Evolutionary conservation across 1,139 yeast genomes (phyloP).

Genomic region (Saccharomyces hybrid): DNA sequence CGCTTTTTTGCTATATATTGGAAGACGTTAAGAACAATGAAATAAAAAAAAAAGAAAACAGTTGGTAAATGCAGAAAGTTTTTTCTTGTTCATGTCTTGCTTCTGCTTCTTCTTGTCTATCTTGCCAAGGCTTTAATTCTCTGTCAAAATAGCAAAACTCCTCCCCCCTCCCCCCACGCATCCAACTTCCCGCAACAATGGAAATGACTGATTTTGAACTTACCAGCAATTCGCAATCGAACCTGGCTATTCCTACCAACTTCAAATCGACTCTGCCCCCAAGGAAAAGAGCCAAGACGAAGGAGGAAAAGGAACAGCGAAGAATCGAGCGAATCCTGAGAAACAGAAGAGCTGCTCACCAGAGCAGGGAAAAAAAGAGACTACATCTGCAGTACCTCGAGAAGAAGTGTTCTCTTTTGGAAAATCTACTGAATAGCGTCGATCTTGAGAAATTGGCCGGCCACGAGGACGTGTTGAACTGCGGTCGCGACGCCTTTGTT

Average conservation of each 20-base stretch:
- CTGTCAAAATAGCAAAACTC: neutral
- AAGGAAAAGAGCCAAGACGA: conserved; percentile 90
- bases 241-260: conserved; percentile 29
- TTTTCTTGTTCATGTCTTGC: neutral
- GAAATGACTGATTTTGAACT: conserved; percentile 1
- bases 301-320: conserved; percentile 95
- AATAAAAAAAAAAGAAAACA: too few relatives aligned
- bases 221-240: neutral
- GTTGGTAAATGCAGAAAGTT: too few relatives aligned
- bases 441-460: conserved; percentile 15
- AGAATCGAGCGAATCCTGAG: conserved; percentile 86
- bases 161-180: neutral
- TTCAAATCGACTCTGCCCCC: conserved; percentile 64
- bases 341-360: conserved; percentile 95
- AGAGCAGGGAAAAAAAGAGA: conserved; percentile 93
- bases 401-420: conserved; percentile 29
- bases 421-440: conserved; percentile 20
- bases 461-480: neutral
- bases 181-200: neutral
- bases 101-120: neutral
- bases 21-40: neutral
- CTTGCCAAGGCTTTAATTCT: neutral
- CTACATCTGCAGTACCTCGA: conserved; percentile 85
- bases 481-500: neutral
- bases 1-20: neutral